phyloP scores from a whole-genome alignment of 2,329 filamentous ascomycete genomes.

The Penicillium psychrosexuale region DNA sequence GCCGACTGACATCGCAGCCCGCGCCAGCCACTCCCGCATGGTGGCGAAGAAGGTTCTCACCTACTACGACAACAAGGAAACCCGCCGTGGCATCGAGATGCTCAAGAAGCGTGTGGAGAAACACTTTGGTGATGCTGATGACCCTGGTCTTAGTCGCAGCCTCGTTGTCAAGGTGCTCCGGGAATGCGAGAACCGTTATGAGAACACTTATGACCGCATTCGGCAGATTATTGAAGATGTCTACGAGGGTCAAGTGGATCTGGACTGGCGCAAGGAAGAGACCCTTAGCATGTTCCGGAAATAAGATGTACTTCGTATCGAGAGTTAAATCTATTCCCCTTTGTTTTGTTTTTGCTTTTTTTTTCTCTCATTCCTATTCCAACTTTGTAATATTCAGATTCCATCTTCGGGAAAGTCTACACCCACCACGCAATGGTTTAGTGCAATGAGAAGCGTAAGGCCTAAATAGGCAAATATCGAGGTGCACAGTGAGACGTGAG shows the following conservation, averaged over 20 bases:
- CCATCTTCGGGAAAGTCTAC: no score
- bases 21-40: conserved; percentile 76
- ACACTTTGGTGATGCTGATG: conserved; percentile 89
- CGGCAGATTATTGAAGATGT: conserved; percentile 44
- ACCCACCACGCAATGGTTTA: neutral
- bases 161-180: conserved; percentile 59
- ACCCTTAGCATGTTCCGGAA: conserved; percentile 42
- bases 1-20: conserved; percentile 64
- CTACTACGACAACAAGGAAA: conserved; percentile 76
- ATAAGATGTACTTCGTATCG: conserved; percentile 20
- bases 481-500: neutral
- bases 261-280: conserved; percentile 50
- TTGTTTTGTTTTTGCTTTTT: conserved; percentile 3
- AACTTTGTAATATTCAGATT: no score
- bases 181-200: conserved; percentile 58
- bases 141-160: conserved; percentile 61
- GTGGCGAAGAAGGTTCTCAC: conserved; percentile 84
- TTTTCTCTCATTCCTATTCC: no score
- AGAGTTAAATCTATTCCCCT: conserved; percentile 1
- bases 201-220: conserved; percentile 52
- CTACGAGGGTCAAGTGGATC: conserved; percentile 47
- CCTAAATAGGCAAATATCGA: neutral
- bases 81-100: conserved; percentile 84
- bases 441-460: neutral
- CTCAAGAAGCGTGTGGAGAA: conserved; percentile 92